Conservation (phyloP, 1,284 basidiomycete species). For the Irpex sp. region DNA sequence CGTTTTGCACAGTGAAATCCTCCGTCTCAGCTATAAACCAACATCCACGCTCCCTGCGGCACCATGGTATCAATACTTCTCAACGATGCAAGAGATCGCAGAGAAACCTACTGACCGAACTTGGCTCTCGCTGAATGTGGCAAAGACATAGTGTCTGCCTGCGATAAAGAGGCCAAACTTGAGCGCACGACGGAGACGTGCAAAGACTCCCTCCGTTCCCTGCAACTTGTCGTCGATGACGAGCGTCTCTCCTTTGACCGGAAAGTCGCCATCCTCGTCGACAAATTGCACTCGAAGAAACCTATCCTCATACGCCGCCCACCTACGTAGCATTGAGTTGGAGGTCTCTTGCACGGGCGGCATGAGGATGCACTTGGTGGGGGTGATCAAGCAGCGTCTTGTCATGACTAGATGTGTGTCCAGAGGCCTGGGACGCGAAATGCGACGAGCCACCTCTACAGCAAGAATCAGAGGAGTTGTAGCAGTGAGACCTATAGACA, state of each 20-base stretch:
- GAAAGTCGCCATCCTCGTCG: constrained; percentile 15
- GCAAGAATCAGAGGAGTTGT: neutral
- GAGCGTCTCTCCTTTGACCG: constrained; percentile 13
- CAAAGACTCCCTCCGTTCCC: constrained; percentile 12
- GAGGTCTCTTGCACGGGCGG: constrained; percentile 11
- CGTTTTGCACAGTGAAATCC: constrained; percentile 7
- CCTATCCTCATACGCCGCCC: neutral
- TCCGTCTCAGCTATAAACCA: constrained; percentile 11
- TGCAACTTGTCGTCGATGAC: constrained; percentile 10
- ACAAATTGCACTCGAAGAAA: constrained; percentile 15
- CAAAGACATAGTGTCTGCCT: constrained; percentile 10
- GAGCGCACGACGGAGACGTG: constrained; percentile 9
- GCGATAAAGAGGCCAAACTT: constrained; percentile 4
- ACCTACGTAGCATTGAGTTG: constrained; percentile 8
- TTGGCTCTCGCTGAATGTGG: constrained; percentile 12
- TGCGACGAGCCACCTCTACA: constrained; percentile 10
- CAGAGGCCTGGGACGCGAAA: neutral
- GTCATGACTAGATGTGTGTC: neutral
- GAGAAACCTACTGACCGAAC: constrained; percentile 4
- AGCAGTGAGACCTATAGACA: neutral
- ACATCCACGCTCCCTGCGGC: constrained; percentile 6
- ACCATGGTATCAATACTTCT: neutral
- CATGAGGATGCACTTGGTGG: constrained; percentile 8
- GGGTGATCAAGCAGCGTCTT: constrained; percentile 10
- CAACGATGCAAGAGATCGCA: neutral